Percentiles rank a stretch among this genome's conserved stretches.
These are phyloP conservation scores for button mushroom (Agaricus bisporus) DNA, from an alignment of 768 basidiomycete genomes.

Conservation along the genomic window DNA sequence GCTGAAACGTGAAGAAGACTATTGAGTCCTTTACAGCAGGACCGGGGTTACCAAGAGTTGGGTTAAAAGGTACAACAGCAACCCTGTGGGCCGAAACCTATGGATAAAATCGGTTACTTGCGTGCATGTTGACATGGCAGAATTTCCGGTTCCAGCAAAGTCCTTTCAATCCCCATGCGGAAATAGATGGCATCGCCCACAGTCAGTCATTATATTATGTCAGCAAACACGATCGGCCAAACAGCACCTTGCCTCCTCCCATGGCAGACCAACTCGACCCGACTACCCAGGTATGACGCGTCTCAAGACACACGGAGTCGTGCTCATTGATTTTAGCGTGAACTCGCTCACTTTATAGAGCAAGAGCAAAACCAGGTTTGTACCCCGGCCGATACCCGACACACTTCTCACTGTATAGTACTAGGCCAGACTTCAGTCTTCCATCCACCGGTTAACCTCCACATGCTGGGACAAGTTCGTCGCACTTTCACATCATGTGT, in stretches of 20 bases:
- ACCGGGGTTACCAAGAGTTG: slow-evolving; percentile 7
- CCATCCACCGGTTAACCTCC: slow-evolving; percentile 73
- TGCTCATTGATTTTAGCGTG: slow-evolving; percentile 49
- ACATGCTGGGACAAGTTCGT: slow-evolving; percentile 92
- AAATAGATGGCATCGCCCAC: slow-evolving; percentile 1
- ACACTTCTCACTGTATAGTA: slow-evolving; percentile 11
- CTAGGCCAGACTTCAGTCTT: slow-evolving; percentile 50
- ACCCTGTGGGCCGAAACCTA: background rate
- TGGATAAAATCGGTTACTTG: background rate
- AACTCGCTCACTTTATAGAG: slow-evolving; percentile 74
- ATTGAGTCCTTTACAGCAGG: slow-evolving; percentile 1
- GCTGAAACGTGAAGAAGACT: slow-evolving; percentile 2
- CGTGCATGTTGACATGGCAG: slow-evolving; percentile 8
- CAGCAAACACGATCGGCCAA: slow-evolving; percentile 11
- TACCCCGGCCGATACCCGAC: slow-evolving; percentile 12
- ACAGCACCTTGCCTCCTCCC: slow-evolving; percentile 9
- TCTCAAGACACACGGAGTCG: background rate
- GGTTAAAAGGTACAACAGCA: background rate
- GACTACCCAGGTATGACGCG: slow-evolving; percentile 54
- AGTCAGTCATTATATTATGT: slow-evolving; percentile 13
- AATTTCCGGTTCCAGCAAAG: slow-evolving; percentile 6
- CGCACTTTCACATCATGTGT: slow-evolving; percentile 3
- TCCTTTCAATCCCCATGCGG: slow-evolving; percentile 6
- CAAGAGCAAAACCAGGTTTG: slow-evolving; percentile 75
- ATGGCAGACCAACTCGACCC: slow-evolving; percentile 70